Percentiles rank a stretch among this genome's conserved stretches.
Evolutionary conservation across 2,329 filamentous ascomycete species (phyloP).

Genomic region (Aspergillus floridensis): DNA sequence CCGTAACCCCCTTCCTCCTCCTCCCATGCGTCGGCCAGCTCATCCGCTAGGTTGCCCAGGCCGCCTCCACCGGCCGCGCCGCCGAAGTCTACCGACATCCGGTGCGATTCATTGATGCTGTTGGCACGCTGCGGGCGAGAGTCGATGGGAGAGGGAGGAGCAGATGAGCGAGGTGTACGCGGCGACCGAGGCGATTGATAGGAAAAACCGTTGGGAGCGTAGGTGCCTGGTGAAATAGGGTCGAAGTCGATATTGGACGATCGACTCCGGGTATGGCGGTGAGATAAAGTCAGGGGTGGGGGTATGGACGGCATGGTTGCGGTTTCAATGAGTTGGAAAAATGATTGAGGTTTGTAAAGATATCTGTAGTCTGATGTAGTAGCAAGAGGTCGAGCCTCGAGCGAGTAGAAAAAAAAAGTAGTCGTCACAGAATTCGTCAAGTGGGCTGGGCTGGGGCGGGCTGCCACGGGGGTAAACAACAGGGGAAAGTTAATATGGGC

Average conservation of each 20-base stretch:
- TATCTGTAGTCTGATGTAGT: background rate
- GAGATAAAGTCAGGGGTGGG: constrained; percentile 38
- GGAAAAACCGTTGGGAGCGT: constrained; percentile 31
- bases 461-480: constrained; percentile 5
- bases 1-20: constrained; percentile 50
- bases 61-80: constrained; percentile 36
- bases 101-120: constrained; percentile 34
- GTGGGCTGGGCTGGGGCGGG: background rate
- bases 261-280: constrained; percentile 34
- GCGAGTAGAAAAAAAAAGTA: constrained; percentile 1
- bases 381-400: background rate
- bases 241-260: constrained; percentile 39
- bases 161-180: constrained; percentile 36
- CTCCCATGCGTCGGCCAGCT: constrained; percentile 60
- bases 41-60: constrained; percentile 62
- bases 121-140: constrained; percentile 38
- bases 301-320: constrained; percentile 30
- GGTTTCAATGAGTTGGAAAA: constrained; percentile 11
- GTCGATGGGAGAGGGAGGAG: constrained; percentile 39
- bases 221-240: constrained; percentile 33
- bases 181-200: constrained; percentile 35
- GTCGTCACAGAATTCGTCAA: background rate
- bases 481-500: constrained; percentile 11
- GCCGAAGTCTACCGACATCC: constrained; percentile 42
- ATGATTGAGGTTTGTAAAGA: background rate